Percentiles rank a stretch among this genome's conserved stretches.
These are phyloP conservation scores for Fusarium musae DNA, from an alignment of 2,329 filamentous ascomycete species.

Conservation along the genomic window DNA sequence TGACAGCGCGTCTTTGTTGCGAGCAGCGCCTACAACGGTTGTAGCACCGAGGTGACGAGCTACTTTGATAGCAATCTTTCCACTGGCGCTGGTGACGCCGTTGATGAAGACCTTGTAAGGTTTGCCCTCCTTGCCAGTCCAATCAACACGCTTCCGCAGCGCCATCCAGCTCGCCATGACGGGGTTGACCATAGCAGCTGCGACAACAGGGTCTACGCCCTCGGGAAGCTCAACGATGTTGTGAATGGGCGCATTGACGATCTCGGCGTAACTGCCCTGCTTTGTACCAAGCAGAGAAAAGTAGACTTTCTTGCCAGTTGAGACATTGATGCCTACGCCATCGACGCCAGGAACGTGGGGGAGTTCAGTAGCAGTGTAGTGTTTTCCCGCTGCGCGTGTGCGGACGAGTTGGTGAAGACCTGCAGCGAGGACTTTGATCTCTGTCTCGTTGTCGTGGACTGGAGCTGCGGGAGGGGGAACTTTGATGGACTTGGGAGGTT, in stretches of 20 bases:
- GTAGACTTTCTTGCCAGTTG: conserved; percentile 62
- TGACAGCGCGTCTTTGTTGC: conserved; percentile 56
- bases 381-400: conserved; percentile 62
- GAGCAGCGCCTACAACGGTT: conserved; percentile 62
- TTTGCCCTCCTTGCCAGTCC: conserved; percentile 50
- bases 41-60: conserved; percentile 61
- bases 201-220: conserved; percentile 57
- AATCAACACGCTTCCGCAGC: conserved; percentile 55
- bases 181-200: conserved; percentile 66
- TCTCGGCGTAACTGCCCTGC: conserved; percentile 58
- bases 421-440: conserved; percentile 62
- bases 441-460: conserved; percentile 51
- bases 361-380: conserved; percentile 61
- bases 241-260: conserved; percentile 58
- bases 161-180: conserved; percentile 69
- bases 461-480: conserved; percentile 52
- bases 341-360: conserved; percentile 65
- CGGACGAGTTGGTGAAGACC: conserved; percentile 66
- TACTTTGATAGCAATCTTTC: conserved; percentile 60
- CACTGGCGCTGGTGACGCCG: conserved; percentile 64
- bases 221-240: conserved; percentile 56
- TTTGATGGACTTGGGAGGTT: conserved; percentile 43
- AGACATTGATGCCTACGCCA: conserved; percentile 59
- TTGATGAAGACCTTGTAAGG: conserved; percentile 59
- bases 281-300: conserved; percentile 52